Percentiles rank a stretch among this genome's conserved stretches.
Evolutionary conservation across 2,329 filamentous ascomycete species (phyloP).

Genomic region (Chaetomium olivaceum): DNA sequence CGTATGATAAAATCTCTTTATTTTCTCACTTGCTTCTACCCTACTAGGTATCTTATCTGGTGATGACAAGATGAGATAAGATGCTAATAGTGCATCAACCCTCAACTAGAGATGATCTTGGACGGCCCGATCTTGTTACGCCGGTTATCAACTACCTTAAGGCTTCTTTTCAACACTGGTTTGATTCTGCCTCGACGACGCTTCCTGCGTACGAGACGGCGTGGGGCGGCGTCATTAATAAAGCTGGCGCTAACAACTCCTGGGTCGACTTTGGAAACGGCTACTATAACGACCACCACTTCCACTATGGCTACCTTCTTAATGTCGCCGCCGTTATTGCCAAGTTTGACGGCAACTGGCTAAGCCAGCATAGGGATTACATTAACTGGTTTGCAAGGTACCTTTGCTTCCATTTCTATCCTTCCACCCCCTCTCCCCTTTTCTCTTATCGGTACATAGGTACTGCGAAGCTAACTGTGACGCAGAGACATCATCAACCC

Average conservation of each 20-base stretch:
- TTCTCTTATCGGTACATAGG: too few species aligned
- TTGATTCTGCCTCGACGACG: conserved; percentile 1
- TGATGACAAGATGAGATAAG: too few species aligned
- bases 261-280: conserved; percentile 7
- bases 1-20: background rate
- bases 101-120: background rate
- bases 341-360: conserved; percentile 2
- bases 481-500: conserved; percentile 7
- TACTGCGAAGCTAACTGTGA: background rate
- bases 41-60: too few species aligned
- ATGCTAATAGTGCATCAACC: too few species aligned
- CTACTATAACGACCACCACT: conserved; percentile 9
- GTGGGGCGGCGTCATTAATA: conserved; percentile 1
- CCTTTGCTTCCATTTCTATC: too few species aligned
- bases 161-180: conserved; percentile 3
- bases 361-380: conserved; percentile 4
- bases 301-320: conserved; percentile 6
- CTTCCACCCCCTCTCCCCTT: too few species aligned
- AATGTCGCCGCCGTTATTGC: conserved; percentile 1
- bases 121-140: background rate
- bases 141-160: conserved; percentile 4
- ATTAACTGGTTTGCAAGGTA: conserved; percentile 5
- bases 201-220: conserved; percentile 4
- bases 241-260: background rate
- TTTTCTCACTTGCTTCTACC: too few species aligned